Conservation (phyloP, 768 basidiomycete species). For the Trametes cinnabarina region DNA sequence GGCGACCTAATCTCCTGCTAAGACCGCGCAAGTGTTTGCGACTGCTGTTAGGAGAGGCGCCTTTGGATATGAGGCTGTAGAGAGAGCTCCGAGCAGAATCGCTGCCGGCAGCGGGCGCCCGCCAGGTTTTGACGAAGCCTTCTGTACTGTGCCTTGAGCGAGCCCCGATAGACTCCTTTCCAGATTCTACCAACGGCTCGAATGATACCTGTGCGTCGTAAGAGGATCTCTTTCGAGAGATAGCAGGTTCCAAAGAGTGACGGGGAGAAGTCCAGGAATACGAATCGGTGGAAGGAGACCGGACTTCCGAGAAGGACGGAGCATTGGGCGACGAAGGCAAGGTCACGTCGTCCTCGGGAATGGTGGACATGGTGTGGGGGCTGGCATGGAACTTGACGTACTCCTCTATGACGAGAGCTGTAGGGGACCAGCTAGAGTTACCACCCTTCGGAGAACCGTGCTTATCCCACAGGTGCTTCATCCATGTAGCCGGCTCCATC, state of each 20-base stretch:
- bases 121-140: constrained; percentile 23
- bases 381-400: constrained; percentile 45
- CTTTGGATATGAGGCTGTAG: constrained; percentile 38
- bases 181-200: constrained; percentile 51
- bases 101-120: constrained; percentile 11
- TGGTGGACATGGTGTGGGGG: constrained; percentile 40
- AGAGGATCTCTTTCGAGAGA: constrained; percentile 37
- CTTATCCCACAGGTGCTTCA: constrained; percentile 61
- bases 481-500: constrained; percentile 71
- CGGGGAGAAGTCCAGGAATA: constrained; percentile 37
- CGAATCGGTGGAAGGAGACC: constrained; percentile 25
- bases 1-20: constrained; percentile 36
- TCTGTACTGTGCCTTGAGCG: constrained; percentile 47
- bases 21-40: constrained; percentile 40
- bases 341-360: constrained; percentile 40
- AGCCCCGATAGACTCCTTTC: constrained; percentile 45
- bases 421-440: constrained; percentile 48
- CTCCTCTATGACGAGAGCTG: constrained; percentile 69
- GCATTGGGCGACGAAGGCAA: constrained; percentile 14
- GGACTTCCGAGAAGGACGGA: constrained; percentile 16
- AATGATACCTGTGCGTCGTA: constrained; percentile 55
- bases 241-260: constrained; percentile 40
- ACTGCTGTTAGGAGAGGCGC: constrained; percentile 46
- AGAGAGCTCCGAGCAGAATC: constrained; percentile 33
- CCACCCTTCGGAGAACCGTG: constrained; percentile 35